phyloP scores from a whole-genome alignment of 2,329 filamentous ascomycete genomes.

The Beauveria scarabaeidicola region DNA sequence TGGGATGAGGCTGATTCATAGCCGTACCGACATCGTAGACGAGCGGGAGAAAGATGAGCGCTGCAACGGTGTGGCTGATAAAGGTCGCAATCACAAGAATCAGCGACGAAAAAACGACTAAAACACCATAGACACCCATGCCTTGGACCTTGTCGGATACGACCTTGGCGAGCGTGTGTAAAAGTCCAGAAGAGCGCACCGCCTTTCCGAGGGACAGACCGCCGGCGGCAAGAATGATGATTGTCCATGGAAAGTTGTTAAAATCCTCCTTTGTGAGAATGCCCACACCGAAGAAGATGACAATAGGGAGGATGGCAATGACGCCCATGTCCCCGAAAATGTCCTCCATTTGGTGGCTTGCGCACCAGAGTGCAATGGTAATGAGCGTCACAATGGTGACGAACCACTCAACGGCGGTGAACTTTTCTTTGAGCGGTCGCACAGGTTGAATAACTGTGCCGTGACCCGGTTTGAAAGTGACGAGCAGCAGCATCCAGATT shows the following conservation, averaged over 20 bases:
- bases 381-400: slow-evolving; percentile 73
- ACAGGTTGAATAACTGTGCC: slow-evolving; percentile 89
- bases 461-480: slow-evolving; percentile 75
- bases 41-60: slow-evolving; percentile 85
- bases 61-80: slow-evolving; percentile 94
- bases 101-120: slow-evolving; percentile 75
- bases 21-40: slow-evolving; percentile 75
- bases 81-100: slow-evolving; percentile 94
- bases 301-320: slow-evolving; percentile 89
- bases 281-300: slow-evolving; percentile 92
- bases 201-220: slow-evolving; percentile 88
- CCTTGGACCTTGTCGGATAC: slow-evolving; percentile 69
- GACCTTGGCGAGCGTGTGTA: slow-evolving; percentile 73
- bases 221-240: slow-evolving; percentile 94
- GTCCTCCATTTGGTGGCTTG: slow-evolving; percentile 76
- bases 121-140: slow-evolving; percentile 75
- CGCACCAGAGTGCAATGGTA: slow-evolving; percentile 89
- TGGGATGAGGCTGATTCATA: slow-evolving; percentile 88
- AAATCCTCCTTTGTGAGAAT: slow-evolving; percentile 98
- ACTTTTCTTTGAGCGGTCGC: slow-evolving; percentile 77
- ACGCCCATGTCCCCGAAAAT: slow-evolving; percentile 98
- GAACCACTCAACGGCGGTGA: slow-evolving; percentile 87
- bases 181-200: slow-evolving; percentile 83
- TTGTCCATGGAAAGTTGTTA: slow-evolving; percentile 99
- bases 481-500: slow-evolving; percentile 81